Percentiles rank a stretch among this genome's conserved stretches.
Conservation (phyloP, 352 stramenopile genomes). For the Globisporangium middletonii region DNA sequence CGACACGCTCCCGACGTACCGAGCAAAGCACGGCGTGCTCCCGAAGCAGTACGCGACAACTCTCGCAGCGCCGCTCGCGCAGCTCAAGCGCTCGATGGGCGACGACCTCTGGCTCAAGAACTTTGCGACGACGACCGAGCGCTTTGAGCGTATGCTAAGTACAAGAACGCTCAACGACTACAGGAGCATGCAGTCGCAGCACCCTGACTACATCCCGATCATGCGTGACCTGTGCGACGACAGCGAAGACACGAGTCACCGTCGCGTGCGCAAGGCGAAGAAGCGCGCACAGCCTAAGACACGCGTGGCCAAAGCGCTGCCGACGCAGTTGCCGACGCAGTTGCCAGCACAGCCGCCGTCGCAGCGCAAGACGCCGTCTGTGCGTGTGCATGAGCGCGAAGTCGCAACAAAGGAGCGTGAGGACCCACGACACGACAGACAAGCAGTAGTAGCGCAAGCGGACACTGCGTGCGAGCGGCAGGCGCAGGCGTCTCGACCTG, state of each 20-base stretch:
- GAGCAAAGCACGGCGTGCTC: conserved; percentile 23
- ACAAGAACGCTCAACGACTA: conserved; percentile 7
- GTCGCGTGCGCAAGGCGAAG: too few species aligned
- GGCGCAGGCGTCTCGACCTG: neutral
- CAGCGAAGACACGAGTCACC: conserved; percentile 1
- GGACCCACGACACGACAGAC: too few species aligned
- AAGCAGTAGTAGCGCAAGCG: too few species aligned
- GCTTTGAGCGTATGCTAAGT: conserved; percentile 23
- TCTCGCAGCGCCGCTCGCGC: conserved; percentile 24
- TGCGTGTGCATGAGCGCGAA: too few species aligned
- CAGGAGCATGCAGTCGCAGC: conserved; percentile 5
- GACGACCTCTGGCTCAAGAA: conserved; percentile 33
- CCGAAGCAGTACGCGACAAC: conserved; percentile 22
- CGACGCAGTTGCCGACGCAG: neutral
- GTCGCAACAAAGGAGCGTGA: conserved; percentile 3
- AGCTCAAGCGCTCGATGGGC: conserved; percentile 32
- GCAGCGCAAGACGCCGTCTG: too few species aligned
- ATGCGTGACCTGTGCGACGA: neutral
- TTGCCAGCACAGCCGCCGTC: neutral
- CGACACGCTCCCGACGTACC: conserved; percentile 42
- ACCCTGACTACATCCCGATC: too few species aligned
- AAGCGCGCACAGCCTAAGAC: too few species aligned
- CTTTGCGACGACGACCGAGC: conserved; percentile 33
- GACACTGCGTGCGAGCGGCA: neutral
- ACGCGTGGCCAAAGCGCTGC: too few species aligned